Evolutionary conservation across 1,284 basidiomycete genomes (phyloP).

Genomic region (Moniliophthora roreri): DNA sequence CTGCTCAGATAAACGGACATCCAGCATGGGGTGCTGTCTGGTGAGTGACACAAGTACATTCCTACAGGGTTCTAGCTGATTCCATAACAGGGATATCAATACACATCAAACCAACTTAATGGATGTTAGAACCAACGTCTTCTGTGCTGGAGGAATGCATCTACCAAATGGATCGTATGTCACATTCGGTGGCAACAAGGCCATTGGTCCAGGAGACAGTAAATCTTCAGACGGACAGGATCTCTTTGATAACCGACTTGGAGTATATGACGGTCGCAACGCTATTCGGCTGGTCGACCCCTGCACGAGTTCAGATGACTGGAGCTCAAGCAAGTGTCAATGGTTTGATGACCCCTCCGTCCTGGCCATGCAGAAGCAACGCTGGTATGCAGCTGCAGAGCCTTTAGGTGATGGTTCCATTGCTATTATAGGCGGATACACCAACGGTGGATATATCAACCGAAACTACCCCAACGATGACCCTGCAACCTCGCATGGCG

Average conservation of each 20-base stretch:
- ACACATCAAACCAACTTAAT: slow-evolving; percentile 53
- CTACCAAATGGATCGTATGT: slow-evolving; percentile 62
- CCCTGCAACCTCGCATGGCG: slow-evolving; percentile 64
- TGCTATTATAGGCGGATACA: slow-evolving; percentile 79
- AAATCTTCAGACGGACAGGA: slow-evolving; percentile 36
- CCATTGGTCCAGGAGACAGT: slow-evolving; percentile 73
- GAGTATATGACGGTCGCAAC: slow-evolving; percentile 65
- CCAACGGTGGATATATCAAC: slow-evolving; percentile 88
- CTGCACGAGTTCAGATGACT: slow-evolving; percentile 57
- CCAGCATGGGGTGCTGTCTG: slow-evolving; percentile 53
- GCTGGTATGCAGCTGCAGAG: slow-evolving; percentile 91
- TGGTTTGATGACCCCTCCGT: slow-evolving; percentile 76
- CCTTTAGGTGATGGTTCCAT: slow-evolving; percentile 66
- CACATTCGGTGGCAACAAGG: slow-evolving; percentile 76
- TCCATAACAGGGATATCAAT: slow-evolving; percentile 45
- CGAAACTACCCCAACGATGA: slow-evolving; percentile 73
- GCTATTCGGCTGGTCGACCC: slow-evolving; percentile 77
- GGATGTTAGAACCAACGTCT: slow-evolving; percentile 79
- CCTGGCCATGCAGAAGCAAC: slow-evolving; percentile 72
- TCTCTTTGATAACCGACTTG: slow-evolving; percentile 56
- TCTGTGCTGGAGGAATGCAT: slow-evolving; percentile 79
- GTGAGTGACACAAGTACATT: slow-evolving; percentile 24
- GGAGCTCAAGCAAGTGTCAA: slow-evolving; percentile 54
- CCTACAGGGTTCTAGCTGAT: slow-evolving; percentile 9
- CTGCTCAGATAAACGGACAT: slow-evolving; percentile 53